phyloP scores from a whole-genome alignment of 78 protist species.

The Neovahlkampfia damariscottae region DNA sequence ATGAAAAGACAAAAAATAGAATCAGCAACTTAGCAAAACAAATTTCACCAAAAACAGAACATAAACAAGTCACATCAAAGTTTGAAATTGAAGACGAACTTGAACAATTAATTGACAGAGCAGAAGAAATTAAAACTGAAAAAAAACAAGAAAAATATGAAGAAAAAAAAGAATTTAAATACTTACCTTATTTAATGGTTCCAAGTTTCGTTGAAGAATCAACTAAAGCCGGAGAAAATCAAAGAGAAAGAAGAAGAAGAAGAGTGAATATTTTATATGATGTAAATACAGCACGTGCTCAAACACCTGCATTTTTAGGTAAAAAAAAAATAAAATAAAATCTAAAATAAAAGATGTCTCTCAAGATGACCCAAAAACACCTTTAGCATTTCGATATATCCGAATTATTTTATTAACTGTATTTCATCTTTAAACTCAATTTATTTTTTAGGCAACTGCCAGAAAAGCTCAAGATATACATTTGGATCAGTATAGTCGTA shows the following conservation, averaged over 20 bases:
- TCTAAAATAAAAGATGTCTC: no score
- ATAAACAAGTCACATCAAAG: no score
- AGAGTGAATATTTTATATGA: conserved; percentile 4
- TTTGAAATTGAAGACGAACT: conserved; percentile 4
- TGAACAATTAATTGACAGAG: not conserved
- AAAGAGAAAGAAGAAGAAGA: not conserved
- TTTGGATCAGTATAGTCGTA: not conserved
- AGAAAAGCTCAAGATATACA: not conserved
- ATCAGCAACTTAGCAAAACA: no score
- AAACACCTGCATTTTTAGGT: not conserved
- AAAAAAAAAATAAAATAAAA: no score
- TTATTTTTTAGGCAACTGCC: no score
- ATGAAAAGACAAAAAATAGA: no score
- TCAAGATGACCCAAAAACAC: conserved; percentile 10
- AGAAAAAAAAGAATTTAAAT: not conserved
- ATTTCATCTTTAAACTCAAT: no score
- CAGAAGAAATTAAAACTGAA: no score
- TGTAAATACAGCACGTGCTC: conserved; percentile 1
- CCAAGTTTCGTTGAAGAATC: conserved; percentile 1
- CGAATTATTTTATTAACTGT: not conserved
- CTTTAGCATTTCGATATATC: not conserved
- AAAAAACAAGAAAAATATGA: not conserved
- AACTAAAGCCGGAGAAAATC: not conserved
- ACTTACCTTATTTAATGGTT: not conserved
- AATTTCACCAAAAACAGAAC: no score